phyloP scores from a whole-genome alignment of 2,329 filamentous ascomycete genomes.

The Fusarium nodosum region DNA sequence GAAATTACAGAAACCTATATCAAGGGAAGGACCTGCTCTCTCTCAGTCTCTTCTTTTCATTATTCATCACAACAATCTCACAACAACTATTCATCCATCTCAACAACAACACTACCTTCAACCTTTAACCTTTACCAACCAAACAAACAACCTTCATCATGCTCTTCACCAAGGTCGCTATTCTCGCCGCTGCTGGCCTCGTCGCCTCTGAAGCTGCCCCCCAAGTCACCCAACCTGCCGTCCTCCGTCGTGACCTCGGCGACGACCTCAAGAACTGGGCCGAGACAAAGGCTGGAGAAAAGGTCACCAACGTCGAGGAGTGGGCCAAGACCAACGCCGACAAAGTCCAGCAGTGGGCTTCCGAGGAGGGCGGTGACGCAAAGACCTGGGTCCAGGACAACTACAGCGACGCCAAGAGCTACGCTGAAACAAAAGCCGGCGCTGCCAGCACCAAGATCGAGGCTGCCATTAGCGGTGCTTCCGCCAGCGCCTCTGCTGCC shows the following conservation, averaged over 20 bases:
- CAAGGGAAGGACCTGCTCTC: constrained; percentile 22
- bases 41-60: background rate
- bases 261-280: constrained; percentile 40
- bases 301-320: constrained; percentile 24
- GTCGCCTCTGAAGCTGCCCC: constrained; percentile 35
- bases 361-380: constrained; percentile 23
- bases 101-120: background rate
- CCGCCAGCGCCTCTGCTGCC: constrained; percentile 19
- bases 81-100: background rate
- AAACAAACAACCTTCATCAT: constrained; percentile 27
- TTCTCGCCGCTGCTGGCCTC: constrained; percentile 43
- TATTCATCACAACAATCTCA: background rate
- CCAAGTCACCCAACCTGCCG: constrained; percentile 33
- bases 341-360: constrained; percentile 24
- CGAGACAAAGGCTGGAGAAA: constrained; percentile 13
- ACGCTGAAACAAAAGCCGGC: constrained; percentile 6
- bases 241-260: constrained; percentile 37
- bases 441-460: constrained; percentile 33
- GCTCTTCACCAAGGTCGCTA: constrained; percentile 45
- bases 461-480: constrained; percentile 24
- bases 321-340: constrained; percentile 31
- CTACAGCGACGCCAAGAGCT: constrained; percentile 8
- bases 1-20: constrained; percentile 31
- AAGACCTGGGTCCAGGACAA: constrained; percentile 18
- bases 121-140: background rate